Base-by-base conservation (phyloP, 805 yeast species). In the Tetrapisispora iriomotensis region DNA sequence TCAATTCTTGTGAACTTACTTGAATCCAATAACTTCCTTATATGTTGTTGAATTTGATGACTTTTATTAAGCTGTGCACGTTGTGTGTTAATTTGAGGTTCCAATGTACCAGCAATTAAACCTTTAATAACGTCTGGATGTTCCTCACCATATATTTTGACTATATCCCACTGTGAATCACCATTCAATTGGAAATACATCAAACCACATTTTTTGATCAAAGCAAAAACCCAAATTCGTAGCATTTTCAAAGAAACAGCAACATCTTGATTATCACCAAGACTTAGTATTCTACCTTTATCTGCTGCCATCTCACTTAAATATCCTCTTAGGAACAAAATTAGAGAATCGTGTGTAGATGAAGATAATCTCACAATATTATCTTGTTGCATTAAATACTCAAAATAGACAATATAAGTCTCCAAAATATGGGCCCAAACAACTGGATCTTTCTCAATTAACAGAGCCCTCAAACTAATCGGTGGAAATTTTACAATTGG, bases 401-500 rank as follows among this genome's bases (percentile, higher is more conserved):
- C 65, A 47, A 77, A 70, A 17, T 75, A 62, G 14, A 53, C 56
- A 39, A 81, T 74, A 56, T 80, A 82, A 3, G 74, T 73, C 47
- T 79, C 84, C 14, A 82, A 58, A 17, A 80, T 60, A 54, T 81
- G 86, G 4, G 73, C 80, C 87, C 90, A 82, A 8, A 82, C 82
- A 18, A 82, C 87, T 0, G 94, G 94, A 53, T 82, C 94, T 44
- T 75, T 82, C 52, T 82, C 92, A 6, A 80, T 78, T 53, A 82
- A 63, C n/a, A 85, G 76, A 0, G 88, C 82, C 26, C 92, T 65
- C 21, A 82, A 67, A 44, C 73, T 72, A 60, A 82, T 81, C 1
- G 88, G 87, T 8, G 92, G 92, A 43, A 75, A 82, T 20, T 73
- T 71, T 15, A 82, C 81, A 8, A 81, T 71, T 2, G 84, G 84